Percentiles rank a stretch among this genome's conserved stretches.
phyloP scores from a whole-genome alignment of 2,329 filamentous ascomycete genomes.

The Ascochyta lentis region DNA sequence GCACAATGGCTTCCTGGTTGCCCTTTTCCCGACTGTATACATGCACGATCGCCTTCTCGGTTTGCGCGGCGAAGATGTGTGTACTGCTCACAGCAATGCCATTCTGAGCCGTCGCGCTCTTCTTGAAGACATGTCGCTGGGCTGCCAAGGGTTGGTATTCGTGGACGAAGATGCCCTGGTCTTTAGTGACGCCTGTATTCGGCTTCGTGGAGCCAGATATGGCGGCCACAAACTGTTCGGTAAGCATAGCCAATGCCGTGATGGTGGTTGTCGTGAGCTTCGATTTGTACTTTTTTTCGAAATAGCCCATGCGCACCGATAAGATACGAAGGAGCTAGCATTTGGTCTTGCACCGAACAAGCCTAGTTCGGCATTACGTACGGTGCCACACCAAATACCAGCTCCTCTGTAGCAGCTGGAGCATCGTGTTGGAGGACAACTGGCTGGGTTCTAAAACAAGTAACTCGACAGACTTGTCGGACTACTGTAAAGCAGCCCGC shows the following conservation, averaged over 20 bases:
- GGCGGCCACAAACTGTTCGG: slow-evolving; percentile 59
- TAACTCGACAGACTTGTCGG: too few species aligned
- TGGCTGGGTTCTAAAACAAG: too few species aligned
- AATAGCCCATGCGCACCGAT: too few species aligned
- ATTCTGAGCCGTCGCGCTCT: slow-evolving; percentile 81
- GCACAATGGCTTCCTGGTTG: slow-evolving; percentile 86
- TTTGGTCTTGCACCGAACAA: too few species aligned
- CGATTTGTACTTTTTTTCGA: not conserved
- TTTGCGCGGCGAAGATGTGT: slow-evolving; percentile 90
- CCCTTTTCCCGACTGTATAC: slow-evolving; percentile 86
- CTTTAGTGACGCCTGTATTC: slow-evolving; percentile 64
- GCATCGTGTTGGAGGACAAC: too few species aligned
- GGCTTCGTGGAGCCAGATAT: slow-evolving; percentile 52
- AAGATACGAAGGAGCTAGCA: too few species aligned
- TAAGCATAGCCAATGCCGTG: slow-evolving; percentile 52
- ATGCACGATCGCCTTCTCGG: slow-evolving; percentile 89
- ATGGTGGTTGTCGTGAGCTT: slow-evolving; percentile 15
- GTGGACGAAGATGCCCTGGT: slow-evolving; percentile 87
- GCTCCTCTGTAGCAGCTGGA: too few species aligned
- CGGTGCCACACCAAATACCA: too few species aligned
- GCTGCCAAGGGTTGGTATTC: slow-evolving; percentile 78
- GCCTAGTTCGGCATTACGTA: too few species aligned
- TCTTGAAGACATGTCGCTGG: slow-evolving; percentile 85
- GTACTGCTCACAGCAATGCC: slow-evolving; percentile 79
- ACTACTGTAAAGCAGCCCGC: too few species aligned